Evolutionary conservation across 2,329 filamentous ascomycete species (phyloP), one percentile per base, ranked within the genome.

Genomic region (Dothiorella sarmentorum): DNA sequence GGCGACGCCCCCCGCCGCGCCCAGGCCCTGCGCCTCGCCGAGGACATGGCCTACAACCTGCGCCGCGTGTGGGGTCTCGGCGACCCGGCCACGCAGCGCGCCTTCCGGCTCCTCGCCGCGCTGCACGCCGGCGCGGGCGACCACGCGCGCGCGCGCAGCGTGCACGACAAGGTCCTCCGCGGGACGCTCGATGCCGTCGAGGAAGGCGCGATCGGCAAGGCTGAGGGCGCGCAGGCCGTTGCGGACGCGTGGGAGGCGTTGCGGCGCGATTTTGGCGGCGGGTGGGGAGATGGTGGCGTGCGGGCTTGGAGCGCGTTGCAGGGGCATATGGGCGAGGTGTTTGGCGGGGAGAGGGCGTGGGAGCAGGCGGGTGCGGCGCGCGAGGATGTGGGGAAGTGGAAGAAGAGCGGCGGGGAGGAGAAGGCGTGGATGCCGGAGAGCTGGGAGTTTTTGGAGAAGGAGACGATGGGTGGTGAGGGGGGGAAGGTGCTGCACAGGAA

Each of bases 31-130:
- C 69, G 67, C 15, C 75, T 83, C 1, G 78, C 76, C 66, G 80
- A 80, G 63, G 79, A 81, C 64, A 81, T 83, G 55, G 78, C 78
- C 33, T 82, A 83, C 71, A 83, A 82, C 64, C 73, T 82, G 61
- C 77, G 77, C 7, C 78, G 80, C 15, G 79, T 80, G 5, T 79
- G 80, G 67, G 80, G 80, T 3, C 73, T 74, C 27, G 72, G 73
- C 4, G 75, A 80, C 33, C 71, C 72, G 0, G 70, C 76, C 20
- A 81, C 80, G 0, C 65, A 81, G 53, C 76, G 80, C 53, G 77
- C 78, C 62, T 79, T 75, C 60, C 74, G 76, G 61, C 68, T 82
- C 13, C 74, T 82, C 6, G 78, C 78, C 0, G 71, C 76, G 37
- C 71, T 83, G 2, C 81, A 78, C 70, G 79, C 77, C 5, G 69